phyloP scores from a whole-genome alignment of 129 eudicot species.

The Rutidosis leptorrhynchoides region DNA sequence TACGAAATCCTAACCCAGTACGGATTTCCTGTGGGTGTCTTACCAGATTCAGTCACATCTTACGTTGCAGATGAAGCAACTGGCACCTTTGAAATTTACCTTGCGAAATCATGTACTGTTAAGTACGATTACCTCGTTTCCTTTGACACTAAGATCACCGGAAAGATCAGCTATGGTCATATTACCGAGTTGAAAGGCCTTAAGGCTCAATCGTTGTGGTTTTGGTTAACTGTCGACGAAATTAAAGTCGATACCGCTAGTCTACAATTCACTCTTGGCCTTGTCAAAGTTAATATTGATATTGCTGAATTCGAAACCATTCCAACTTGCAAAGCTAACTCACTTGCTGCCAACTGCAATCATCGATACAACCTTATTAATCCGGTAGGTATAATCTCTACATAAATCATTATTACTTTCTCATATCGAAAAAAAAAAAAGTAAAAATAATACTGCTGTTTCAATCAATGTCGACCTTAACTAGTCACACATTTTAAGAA shows the following conservation, averaged over 20 bases:
- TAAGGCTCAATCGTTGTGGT: conserved; percentile 41
- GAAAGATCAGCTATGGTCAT: conserved; percentile 49
- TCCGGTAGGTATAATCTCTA: not conserved
- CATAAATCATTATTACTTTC: too few species aligned
- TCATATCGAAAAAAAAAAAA: too few species aligned
- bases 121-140: conserved; percentile 60
- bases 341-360: conserved; percentile 11
- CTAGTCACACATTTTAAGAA: too few species aligned
- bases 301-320: conserved; percentile 52
- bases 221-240: conserved; percentile 67
- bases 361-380: not conserved
- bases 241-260: conserved; percentile 56
- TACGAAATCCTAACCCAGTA: conserved; percentile 52
- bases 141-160: conserved; percentile 53
- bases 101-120: conserved; percentile 50
- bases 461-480: too few species aligned
- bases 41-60: conserved; percentile 55
- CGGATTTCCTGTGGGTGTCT: conserved; percentile 72
- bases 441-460: too few species aligned
- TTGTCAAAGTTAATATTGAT: conserved; percentile 53
- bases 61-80: conserved; percentile 41
- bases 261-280: conserved; percentile 60
- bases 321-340: conserved; percentile 44
- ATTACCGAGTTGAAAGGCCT: conserved; percentile 57
- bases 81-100: conserved; percentile 42